Base-by-base conservation (phyloP, 2,329 filamentous ascomycete genomes). In the Colletotrichum chrysophilum region DNA sequence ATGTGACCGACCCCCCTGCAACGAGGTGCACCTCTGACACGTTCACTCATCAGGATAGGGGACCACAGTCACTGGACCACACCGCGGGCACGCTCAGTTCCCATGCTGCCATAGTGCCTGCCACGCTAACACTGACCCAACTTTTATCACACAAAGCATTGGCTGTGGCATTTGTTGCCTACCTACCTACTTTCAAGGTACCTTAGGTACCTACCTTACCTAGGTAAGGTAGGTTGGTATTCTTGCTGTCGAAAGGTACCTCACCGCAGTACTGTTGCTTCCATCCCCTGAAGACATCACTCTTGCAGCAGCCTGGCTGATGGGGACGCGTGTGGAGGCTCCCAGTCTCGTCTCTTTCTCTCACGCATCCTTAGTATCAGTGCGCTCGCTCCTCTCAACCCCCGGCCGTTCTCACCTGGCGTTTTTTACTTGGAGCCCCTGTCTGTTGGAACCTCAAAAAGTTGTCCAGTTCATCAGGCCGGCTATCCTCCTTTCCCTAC, bases 361-460 rank as follows among this genome's bases (percentile, higher is more conserved):
- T 55, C 43, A 43, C 43, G 10, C 28, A 48, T 43, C 21, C 36
- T 52, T 26, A 58, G 66, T 52, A 38, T 58, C 66, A 60, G 66
- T 70, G 56, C 26, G 67, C 67, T 70, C 34, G 67, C 30, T 70
- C 64, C 66, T 70, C 65, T 64, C 56, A 64, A 38, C 38, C 73
- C 73, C 68, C 60, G 68, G 68, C 38, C 28, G n/a, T 56, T 18
- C 58, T 62, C 56, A 52, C 56, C 67, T 68, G 70, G 56, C 64
- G 64, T 69, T 75, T 48, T 73, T 75, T 64, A 43, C 70, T 65
- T 52, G 24, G 64, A 73, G 76, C 74, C 73, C 74, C 68, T 76
- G 69, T 76, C 58, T 43, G 71, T 70, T 75, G 60, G 61, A 76
- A 70, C 60, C 13, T 70, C 71, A 75, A 76, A 76, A 76, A 76